These are phyloP conservation scores for Talaromyces ruber DNA, from an alignment of 495 filamentous ascomycete genomes.

Conservation along the genomic window DNA sequence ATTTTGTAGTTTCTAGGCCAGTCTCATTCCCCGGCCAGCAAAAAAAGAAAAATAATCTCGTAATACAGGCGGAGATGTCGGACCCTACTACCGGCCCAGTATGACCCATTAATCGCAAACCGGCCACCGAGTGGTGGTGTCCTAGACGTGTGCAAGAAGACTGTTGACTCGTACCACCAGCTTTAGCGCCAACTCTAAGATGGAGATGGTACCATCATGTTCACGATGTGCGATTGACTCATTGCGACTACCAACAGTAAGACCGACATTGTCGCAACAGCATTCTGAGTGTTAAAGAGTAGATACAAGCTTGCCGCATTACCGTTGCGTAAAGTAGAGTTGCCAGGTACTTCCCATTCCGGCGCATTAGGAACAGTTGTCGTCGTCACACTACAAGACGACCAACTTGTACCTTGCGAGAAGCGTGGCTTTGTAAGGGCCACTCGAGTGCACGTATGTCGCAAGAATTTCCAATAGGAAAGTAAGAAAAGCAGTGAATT, in stretches of 20 bases:
- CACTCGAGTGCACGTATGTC: neutral
- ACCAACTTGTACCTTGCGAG: neutral
- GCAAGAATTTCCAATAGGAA: neutral
- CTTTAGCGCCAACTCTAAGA: neutral
- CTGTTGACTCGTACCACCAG: neutral
- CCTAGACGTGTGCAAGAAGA: neutral
- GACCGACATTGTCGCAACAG: neutral
- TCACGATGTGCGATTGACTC: neutral
- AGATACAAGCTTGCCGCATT: neutral
- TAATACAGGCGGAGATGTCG: neutral
- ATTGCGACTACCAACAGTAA: neutral
- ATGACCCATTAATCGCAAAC: neutral
- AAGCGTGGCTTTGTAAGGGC: neutral
- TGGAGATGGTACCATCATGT: neutral
- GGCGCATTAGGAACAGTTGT: neutral
- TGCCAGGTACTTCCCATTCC: neutral
- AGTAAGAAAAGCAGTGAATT: neutral
- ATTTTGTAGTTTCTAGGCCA: neutral
- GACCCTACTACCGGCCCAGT: neutral
- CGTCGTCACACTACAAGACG: neutral
- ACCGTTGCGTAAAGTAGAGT: neutral
- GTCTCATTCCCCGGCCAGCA: neutral
- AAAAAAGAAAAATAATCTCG: neutral
- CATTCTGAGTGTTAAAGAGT: neutral
- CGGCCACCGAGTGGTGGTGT: neutral